Percentiles rank a stretch among this genome's conserved stretches.
Evolutionary conservation across 164 flowering plant species (phyloP).

Genomic region (Stephania cephalantha): DNA sequence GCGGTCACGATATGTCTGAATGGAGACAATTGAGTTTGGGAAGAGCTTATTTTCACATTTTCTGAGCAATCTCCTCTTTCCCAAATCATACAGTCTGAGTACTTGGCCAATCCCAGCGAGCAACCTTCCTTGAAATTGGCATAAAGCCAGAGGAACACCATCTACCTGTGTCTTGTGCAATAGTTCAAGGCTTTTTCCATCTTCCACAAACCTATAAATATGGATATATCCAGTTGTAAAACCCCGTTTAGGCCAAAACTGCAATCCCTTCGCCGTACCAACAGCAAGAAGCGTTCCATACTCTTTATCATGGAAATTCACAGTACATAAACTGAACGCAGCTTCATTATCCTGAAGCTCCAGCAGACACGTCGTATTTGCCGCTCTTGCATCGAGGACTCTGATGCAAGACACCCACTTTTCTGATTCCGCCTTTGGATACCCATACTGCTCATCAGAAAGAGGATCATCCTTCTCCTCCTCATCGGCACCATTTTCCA

Average conservation of each 20-base stretch:
- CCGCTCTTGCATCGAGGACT: conserved; percentile 83
- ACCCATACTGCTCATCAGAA: conserved; percentile 97
- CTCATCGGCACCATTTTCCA: conserved; percentile 90
- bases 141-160: conserved; percentile 87
- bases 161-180: conserved; percentile 97
- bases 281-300: conserved; percentile 94
- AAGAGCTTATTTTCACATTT: conserved; percentile 98
- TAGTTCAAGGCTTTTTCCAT: conserved; percentile 85
- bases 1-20: conserved; percentile 91
- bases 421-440: conserved; percentile 88
- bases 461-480: conserved; percentile 80
- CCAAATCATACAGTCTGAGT: conserved; percentile 90
- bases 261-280: conserved; percentile 89
- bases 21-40: conserved; percentile 78
- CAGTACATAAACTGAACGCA: conserved; percentile 90
- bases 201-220: conserved; percentile 86
- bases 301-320: conserved; percentile 95
- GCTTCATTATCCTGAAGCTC: conserved; percentile 99
- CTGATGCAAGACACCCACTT: conserved; percentile 99
- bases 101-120: conserved; percentile 93
- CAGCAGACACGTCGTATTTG: conserved; percentile 74
- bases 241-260: conserved; percentile 81
- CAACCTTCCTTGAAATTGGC: conserved; percentile 91
- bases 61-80: conserved; percentile 77
- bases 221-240: conserved; percentile 70